phyloP scores from a whole-genome alignment of 73 alveolate species.

The Paramecium primaurelia region DNA sequence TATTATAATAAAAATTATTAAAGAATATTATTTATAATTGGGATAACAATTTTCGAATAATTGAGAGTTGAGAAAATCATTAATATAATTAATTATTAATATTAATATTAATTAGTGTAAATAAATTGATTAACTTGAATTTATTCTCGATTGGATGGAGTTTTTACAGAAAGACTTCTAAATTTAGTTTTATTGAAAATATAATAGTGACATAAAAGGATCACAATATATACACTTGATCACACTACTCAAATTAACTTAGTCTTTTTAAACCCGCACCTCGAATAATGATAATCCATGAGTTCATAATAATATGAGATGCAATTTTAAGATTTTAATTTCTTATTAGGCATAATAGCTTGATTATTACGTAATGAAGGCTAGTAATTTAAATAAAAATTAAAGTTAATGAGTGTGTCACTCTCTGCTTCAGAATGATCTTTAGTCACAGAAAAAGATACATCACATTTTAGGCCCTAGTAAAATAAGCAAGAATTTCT shows the following conservation, averaged over 20 bases:
- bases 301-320: neutral
- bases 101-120: neutral
- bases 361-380: conserved; percentile 8
- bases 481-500: neutral
- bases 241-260: neutral
- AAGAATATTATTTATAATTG: neutral
- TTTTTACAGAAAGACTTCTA: neutral
- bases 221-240: neutral
- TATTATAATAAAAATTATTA: too few relatives aligned
- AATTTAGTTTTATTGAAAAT: neutral
- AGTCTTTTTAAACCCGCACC: neutral
- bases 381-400: neutral
- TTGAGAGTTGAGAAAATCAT: neutral
- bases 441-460: neutral
- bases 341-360: neutral
- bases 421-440: neutral
- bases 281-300: neutral
- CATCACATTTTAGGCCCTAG: neutral
- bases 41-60: neutral
- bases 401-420: neutral
- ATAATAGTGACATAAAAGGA: neutral
- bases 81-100: neutral
- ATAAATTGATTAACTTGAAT: neutral
- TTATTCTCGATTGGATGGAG: neutral
- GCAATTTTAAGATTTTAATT: neutral